Base-by-base conservation (phyloP, 192 early-diverging fungal species). In the Oehlia diaphana region DNA sequence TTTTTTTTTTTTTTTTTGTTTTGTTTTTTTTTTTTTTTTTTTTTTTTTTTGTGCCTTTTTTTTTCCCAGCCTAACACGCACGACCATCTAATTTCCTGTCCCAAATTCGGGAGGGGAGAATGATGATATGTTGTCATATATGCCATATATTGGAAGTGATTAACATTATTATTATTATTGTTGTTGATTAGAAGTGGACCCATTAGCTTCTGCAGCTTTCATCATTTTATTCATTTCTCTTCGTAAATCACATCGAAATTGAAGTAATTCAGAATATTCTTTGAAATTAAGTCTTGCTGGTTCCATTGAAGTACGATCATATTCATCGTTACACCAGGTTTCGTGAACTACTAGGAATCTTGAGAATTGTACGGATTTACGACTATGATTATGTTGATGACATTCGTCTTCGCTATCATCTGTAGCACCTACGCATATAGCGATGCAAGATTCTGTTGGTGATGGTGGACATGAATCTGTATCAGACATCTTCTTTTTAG, bases 281-380 rank as follows among this genome's bases (percentile, higher is more conserved):
- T 81, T 82, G 73, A 82, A 84, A 10, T 79, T 79, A 10, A 84
- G 81, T 67, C 79, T 82, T 9, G 84, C 84, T 12, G 84, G 84
- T 65, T 84, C 84, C 37, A 75, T 79, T 2, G 84, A 81, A 9
- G 74, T 81, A 26, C 84, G 84, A 71, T 84, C 84, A 33, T 84
- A 84, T 72, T 84, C 84, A 35, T 84, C 84, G 39, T 79, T 80
- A n/a, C 81, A 81, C 63, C 82, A 84, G 0, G 84, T 84, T 73
- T 82, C 82, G 19, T 81, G 80, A 70, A 84, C 80, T 12, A 82
- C 82, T n/a, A 82, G 77, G 23, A 82, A 82, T 14, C 81, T 72
- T 37, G 84, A 84, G 28, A 84, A 84, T 72, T 84, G 84, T 28
- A 84, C 84, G 0, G 84, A 84, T 79, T 84, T 84, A 62, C 75